These are phyloP conservation scores for Pyrenophora graminea DNA, from an alignment of 2,329 filamentous ascomycete genomes.

Conservation along the genomic window DNA sequence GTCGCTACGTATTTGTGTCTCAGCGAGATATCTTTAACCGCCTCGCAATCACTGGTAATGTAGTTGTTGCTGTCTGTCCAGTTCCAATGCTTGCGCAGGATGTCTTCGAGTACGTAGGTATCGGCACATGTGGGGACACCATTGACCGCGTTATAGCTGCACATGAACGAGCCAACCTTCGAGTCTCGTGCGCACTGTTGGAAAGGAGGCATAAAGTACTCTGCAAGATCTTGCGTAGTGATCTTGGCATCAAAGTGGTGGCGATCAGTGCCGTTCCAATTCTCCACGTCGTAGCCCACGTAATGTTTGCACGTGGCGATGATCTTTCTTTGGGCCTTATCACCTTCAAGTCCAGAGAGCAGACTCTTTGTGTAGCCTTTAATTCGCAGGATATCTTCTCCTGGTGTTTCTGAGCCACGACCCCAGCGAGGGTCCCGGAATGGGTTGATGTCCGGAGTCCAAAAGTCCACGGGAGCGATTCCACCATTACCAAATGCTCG, in stretches of 20 bases:
- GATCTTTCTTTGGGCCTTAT: slow-evolving; percentile 36
- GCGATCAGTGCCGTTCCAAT: slow-evolving; percentile 33
- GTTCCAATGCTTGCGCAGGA: slow-evolving; percentile 68
- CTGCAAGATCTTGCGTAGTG: slow-evolving; percentile 64
- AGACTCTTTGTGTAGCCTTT: slow-evolving; percentile 47
- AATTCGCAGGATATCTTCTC: slow-evolving; percentile 60
- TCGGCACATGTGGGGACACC: slow-evolving; percentile 68
- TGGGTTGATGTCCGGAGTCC: slow-evolving; percentile 70
- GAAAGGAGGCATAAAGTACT: slow-evolving; percentile 71
- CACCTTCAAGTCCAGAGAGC: slow-evolving; percentile 34
- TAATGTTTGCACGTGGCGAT: slow-evolving; percentile 55
- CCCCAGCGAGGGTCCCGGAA: slow-evolving; percentile 68
- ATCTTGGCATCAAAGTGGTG: slow-evolving; percentile 63
- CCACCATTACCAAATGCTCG: slow-evolving; percentile 67
- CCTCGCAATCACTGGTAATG: slow-evolving; percentile 68
- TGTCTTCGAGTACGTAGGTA: slow-evolving; percentile 63
- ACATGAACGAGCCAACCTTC: slow-evolving; percentile 56
- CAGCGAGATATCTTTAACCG: slow-evolving; percentile 63
- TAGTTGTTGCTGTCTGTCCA: slow-evolving; percentile 66
- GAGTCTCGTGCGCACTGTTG: slow-evolving; percentile 54
- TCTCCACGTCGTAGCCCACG: slow-evolving; percentile 38
- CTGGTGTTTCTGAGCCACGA: slow-evolving; percentile 61
- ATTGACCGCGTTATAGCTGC: slow-evolving; percentile 66
- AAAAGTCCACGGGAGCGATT: slow-evolving; percentile 59
- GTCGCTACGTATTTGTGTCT: slow-evolving; percentile 52